These are phyloP conservation scores for Millerozyma acaciae DNA, from an alignment of 805 yeast genomes.

Conservation along the genomic window DNA sequence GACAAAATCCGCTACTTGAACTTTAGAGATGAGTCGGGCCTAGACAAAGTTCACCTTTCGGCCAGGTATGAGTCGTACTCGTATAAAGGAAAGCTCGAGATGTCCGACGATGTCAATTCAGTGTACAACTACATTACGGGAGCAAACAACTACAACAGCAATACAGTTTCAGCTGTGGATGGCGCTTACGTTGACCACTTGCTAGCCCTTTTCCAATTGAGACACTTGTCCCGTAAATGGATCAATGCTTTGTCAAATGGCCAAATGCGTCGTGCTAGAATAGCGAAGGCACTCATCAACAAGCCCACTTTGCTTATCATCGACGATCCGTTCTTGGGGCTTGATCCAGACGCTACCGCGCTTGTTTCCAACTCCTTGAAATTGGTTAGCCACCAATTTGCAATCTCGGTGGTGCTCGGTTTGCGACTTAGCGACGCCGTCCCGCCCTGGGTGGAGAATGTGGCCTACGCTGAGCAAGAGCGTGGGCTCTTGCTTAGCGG, in stretches of 20 bases:
- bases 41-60: conserved; percentile 63
- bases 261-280: conserved; percentile 84
- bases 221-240: conserved; percentile 65
- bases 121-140: conserved; percentile 52
- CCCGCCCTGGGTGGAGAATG: conserved; percentile 77
- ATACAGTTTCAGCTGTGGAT: conserved; percentile 14
- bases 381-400: conserved; percentile 25
- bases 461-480: conserved; percentile 56
- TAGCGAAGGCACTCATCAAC: conserved; percentile 68
- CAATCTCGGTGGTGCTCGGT: conserved; percentile 67
- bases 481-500: conserved; percentile 54
- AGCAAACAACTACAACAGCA: conserved; percentile 47
- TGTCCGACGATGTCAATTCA: conserved; percentile 64
- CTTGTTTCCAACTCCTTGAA: conserved; percentile 54
- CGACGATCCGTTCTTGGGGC: conserved; percentile 91
- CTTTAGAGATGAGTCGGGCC: conserved; percentile 33
- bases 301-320: conserved; percentile 65
- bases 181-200: conserved; percentile 37
- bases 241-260: conserved; percentile 89
- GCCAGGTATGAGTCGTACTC: conserved; percentile 82
- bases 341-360: conserved; percentile 70
- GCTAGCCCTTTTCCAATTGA: conserved; percentile 49
- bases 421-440: conserved; percentile 68
- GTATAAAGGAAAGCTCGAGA: conserved; percentile 58
- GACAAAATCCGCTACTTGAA: conserved; percentile 31